Conservation (phyloP, 2,329 filamentous ascomycete genomes). For the Aureobasidium sp. region DNA sequence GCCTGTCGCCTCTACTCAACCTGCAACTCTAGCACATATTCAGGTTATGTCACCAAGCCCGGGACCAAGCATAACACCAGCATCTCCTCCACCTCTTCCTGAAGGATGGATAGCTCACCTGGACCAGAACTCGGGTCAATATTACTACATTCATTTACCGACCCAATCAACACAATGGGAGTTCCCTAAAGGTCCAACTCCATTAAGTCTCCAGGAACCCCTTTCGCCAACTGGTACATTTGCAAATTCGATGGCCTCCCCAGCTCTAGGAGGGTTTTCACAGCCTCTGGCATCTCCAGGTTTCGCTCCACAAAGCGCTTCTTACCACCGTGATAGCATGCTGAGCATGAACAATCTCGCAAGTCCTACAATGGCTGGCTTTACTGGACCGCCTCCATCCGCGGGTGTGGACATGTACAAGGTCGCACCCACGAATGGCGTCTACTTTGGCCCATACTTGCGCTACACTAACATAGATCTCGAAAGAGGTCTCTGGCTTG, state of each 20-base stretch:
- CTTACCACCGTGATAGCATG: slow-evolving; percentile 61
- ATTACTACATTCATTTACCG: slow-evolving; percentile 96
- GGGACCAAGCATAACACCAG: slow-evolving; percentile 48
- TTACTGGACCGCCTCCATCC: slow-evolving; percentile 77
- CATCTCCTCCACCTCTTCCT: slow-evolving; percentile 83
- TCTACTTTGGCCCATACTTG: slow-evolving; percentile 95
- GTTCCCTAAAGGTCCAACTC: slow-evolving; percentile 91
- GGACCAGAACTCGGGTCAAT: slow-evolving; percentile 91
- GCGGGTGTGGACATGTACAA: slow-evolving; percentile 93
- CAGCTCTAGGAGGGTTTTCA: slow-evolving; percentile 39
- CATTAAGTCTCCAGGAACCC: slow-evolving; percentile 75
- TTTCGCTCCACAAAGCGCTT: slow-evolving; percentile 72
- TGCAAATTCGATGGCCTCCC: slow-evolving; percentile 36
- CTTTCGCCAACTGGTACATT: slow-evolving; percentile 65
- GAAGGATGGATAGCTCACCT: slow-evolving; percentile 98
- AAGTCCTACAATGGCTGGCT: slow-evolving; percentile 69
- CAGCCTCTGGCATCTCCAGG: slow-evolving; percentile 70
- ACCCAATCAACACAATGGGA: slow-evolving; percentile 98
- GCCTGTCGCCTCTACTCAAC: slow-evolving; percentile 35
- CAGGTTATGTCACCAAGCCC: slow-evolving; percentile 30
- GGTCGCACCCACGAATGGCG: slow-evolving; percentile 84
- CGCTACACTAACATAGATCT: slow-evolving; percentile 97
- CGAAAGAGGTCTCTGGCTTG: slow-evolving; percentile 81
- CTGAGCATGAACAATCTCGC: slow-evolving; percentile 69
- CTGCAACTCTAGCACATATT: slow-evolving; percentile 32